These are phyloP conservation scores for Penicillium pulvis DNA, from an alignment of 495 filamentous ascomycete species.

Conservation along the genomic window DNA sequence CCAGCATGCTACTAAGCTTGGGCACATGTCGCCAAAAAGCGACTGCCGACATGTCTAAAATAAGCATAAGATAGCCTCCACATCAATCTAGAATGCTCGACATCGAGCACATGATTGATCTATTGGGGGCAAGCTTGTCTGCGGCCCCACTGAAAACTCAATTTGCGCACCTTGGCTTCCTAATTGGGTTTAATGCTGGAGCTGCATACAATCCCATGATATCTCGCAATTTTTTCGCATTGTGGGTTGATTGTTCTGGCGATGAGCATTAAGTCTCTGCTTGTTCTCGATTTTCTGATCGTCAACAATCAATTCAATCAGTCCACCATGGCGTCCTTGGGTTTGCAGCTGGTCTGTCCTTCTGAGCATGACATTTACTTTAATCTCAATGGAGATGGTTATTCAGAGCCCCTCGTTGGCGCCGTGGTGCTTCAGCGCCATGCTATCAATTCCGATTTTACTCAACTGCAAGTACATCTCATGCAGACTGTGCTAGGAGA, in stretches of 20 bases:
- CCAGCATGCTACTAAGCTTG: neutral
- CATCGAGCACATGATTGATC: slow-evolving; percentile 1
- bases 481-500: neutral
- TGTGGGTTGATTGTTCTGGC: neutral
- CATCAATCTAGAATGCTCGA: neutral
- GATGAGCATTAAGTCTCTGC: neutral
- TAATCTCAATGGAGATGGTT: slow-evolving; percentile 6
- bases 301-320: neutral
- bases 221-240: slow-evolving; percentile 3
- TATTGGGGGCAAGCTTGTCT: neutral
- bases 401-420: slow-evolving; percentile 1
- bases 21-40: neutral
- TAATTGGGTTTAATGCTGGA: slow-evolving; percentile 1
- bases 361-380: slow-evolving; percentile 5
- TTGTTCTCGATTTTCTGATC: neutral
- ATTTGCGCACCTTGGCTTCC: slow-evolving; percentile 7
- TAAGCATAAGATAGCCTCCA: slow-evolving; percentile 1
- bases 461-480: slow-evolving; percentile 1
- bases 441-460: neutral
- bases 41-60: neutral
- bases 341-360: slow-evolving; percentile 7
- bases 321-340: neutral
- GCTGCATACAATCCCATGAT: slow-evolving; percentile 4
- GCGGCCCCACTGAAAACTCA: slow-evolving; percentile 5
- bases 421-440: neutral